Evolutionary conservation across 108 stramenopile genomes (phyloP), one percentile per base, ranked within the genome.

Genomic region (Fistulifera pelliculosa): DNA sequence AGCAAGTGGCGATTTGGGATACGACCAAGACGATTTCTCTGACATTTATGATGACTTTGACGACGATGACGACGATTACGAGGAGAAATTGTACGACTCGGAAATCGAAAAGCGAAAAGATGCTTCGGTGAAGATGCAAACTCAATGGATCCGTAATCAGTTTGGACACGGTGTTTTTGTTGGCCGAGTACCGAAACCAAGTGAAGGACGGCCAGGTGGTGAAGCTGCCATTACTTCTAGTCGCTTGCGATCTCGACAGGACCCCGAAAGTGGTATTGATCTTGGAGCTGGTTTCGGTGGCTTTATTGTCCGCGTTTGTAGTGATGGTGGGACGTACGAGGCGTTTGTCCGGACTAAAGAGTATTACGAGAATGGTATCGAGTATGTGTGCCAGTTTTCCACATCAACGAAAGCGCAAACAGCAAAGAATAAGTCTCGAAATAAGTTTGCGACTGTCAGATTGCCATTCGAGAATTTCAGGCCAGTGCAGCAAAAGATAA

Each of bases 101-200:
- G 0, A 21, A 13, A 17, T 35, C 16, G 47, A 48, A 45, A 17
- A 31, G 15, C 7, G 27, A 18, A 28, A 70, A 28, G 60, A 64
- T 35, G 39, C 70, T 0, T 31, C 45, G 27, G 60, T 60, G 1
- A 55, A 64, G 47, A 44, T 73, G 19, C 79, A 85, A 57, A 68
- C 76, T 43, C 61, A 61, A 23, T 90, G 88, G 88, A 77, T 73
- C 6, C 66, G 71, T 22, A 90, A 90, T 47, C 68, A 83, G 56
- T 86, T 90, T 57, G 67, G 65, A 16, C 76, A 78, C 47, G 88
- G 76, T 12, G 80, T 86, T 7, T 90, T 90, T 73, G 76, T 81
- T 5, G 88, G 88, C 27, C 65, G 60, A 27, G 72, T 90, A 10
- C 75, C 74, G 0, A 58, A 51, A 38, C 48, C 58, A 12, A 25